Base-by-base conservation (phyloP, 306 rosid genomes). In the Canavalia gladiata region DNA sequence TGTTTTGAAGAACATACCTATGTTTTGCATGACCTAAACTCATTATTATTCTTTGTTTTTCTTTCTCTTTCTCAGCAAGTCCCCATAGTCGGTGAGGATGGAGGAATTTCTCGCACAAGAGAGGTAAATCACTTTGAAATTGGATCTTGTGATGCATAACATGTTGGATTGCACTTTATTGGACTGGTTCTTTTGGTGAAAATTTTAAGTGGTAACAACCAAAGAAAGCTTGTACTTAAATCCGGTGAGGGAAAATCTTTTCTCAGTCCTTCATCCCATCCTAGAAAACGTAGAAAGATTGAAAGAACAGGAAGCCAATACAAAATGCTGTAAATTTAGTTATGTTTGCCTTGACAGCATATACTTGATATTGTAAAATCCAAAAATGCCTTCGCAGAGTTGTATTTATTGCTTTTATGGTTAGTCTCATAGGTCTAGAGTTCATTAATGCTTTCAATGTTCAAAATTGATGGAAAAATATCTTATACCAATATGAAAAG, bases 81-180 rank as follows among this genome's bases (percentile, higher is more conserved):
- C 3, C 92, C 93, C 3, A 87, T 92, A 80, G 86, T 87, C 46
- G 60, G 67, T 4, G 92, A 91, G 74, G 97, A 94, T 84, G 97
- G 97, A 74, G 90, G 78, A 82, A 88, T 71, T 74, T 85, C 90
- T 65, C 86, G 42, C 62, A 81, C 83, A 37, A 90, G 92, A 88
- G 51, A 88, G 98, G 98, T 94, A 91, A 55, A 34, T 28, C 8
- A 56, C 13, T 55, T 11, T 37, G 4, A 37, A 37, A 4, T 37
- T 37, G 41, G 25, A 18, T 18, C 25, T 18, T 18, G 45, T 69
- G 25, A 45, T 63, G 45, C 72, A 80, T 68, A 31, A 5, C 80
- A 58, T 58, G 71, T 72, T 41, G 67, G 68, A 67, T 65, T 18
- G 72, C 50, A 67, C 65, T 64, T 56, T 74, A 5, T 49, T 31